Conservation (phyloP, 345 rosid genomes). For the Luvunga scandens region DNA sequence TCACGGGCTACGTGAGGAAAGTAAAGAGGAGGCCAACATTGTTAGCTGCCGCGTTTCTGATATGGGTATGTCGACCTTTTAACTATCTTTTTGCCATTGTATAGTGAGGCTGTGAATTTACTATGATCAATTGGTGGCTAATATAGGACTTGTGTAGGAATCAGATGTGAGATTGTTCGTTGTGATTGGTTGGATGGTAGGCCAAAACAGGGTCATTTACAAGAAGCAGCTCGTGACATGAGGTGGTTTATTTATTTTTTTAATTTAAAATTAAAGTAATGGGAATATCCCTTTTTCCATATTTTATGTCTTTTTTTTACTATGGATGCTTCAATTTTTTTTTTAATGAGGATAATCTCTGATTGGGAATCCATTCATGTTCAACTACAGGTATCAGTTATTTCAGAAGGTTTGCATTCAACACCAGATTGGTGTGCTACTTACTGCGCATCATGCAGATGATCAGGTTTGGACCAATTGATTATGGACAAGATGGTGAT, state of each 20-base stretch:
- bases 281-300: neutral
- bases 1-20: constrained; percentile 79
- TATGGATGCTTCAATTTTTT: neutral
- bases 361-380: constrained; percentile 1
- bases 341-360: neutral
- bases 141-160: constrained; percentile 50
- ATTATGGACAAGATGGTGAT: neutral
- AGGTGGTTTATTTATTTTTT: constrained; percentile 37
- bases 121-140: constrained; percentile 19
- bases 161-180: constrained; percentile 75
- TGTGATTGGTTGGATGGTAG: constrained; percentile 81
- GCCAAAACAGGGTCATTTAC: constrained; percentile 85
- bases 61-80: constrained; percentile 52
- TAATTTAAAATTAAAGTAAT: neutral
- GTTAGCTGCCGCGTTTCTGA: constrained; percentile 64
- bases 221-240: constrained; percentile 87
- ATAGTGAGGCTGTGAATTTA: neutral
- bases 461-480: constrained; percentile 62
- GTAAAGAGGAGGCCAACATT: constrained; percentile 65
- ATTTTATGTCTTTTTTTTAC: neutral
- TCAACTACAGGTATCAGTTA: constrained; percentile 58
- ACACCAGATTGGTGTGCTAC: constrained; percentile 62
- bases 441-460: constrained; percentile 91
- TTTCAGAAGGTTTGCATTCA: constrained; percentile 58
- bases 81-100: neutral